Percentiles rank a stretch among this genome's conserved stretches.
Conservation (phyloP, 2,329 filamentous ascomycete species). For the Sporothrix curviconia region DNA sequence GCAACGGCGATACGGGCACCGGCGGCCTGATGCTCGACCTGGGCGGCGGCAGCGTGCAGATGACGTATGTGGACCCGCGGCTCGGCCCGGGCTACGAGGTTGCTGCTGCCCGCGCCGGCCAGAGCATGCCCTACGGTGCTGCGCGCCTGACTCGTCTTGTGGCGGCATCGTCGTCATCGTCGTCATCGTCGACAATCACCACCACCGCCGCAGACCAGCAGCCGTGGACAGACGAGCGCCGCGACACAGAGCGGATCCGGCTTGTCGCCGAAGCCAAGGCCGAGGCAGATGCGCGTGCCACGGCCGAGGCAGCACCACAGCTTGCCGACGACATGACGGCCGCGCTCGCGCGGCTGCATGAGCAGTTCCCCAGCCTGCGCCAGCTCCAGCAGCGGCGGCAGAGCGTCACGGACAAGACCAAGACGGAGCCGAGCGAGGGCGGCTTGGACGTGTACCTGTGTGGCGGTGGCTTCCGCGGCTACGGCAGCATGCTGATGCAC, state of each 20-base stretch:
- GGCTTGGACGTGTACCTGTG: conserved; percentile 72
- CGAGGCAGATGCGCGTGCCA: conserved; percentile 34
- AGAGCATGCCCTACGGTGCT: conserved; percentile 56
- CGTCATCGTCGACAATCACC: background rate
- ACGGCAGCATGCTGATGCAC: conserved; percentile 84
- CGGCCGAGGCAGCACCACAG: conserved; percentile 43
- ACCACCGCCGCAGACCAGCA: background rate
- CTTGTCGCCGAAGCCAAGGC: conserved; percentile 1
- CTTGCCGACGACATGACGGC: conserved; percentile 52
- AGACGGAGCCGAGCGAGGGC: conserved; percentile 22
- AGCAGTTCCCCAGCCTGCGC: conserved; percentile 43
- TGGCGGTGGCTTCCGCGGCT: conserved; percentile 83
- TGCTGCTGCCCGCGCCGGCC: conserved; percentile 47
- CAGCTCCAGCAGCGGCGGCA: conserved; percentile 30
- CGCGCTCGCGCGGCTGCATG: conserved; percentile 51
- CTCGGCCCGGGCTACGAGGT: conserved; percentile 39
- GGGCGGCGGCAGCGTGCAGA: conserved; percentile 64
- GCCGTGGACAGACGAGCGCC: background rate
- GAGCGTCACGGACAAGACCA: conserved; percentile 22
- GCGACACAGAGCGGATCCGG: background rate
- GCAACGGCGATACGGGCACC: conserved; percentile 27
- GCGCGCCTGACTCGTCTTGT: conserved; percentile 46
- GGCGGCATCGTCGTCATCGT: background rate
- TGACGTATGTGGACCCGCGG: conserved; percentile 54
- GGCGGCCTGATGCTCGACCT: conserved; percentile 76